Evolutionary conservation across 306 rosid species (phyloP).

Genomic region (Prunus padus): DNA sequence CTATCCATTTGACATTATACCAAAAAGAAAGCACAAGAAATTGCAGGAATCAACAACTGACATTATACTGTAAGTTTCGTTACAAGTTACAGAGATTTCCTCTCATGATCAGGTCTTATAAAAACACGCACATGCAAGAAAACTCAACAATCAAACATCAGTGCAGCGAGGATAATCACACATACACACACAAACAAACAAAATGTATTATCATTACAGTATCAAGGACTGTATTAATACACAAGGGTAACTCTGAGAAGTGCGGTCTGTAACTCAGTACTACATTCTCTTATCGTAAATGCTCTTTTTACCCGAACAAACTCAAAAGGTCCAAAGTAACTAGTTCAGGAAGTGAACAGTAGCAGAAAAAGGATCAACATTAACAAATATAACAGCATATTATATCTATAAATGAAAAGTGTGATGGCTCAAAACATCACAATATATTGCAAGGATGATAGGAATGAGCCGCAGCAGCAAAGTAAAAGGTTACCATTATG

Average conservation of each 20-base stretch:
- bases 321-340: background rate
- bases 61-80: no score
- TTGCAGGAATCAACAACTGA: background rate
- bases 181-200: background rate
- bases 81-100: no score
- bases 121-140: background rate
- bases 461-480: background rate
- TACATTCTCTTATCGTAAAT: background rate
- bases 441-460: slow-evolving; percentile 3
- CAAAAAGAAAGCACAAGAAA: background rate
- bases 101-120: background rate
- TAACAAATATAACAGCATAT: background rate
- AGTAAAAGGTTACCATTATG: slow-evolving; percentile 56
- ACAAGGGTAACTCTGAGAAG: background rate
- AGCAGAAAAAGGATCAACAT: background rate
- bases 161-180: background rate
- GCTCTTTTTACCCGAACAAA: background rate
- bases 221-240: background rate
- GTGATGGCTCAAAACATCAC: background rate
- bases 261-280: background rate
- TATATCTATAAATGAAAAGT: background rate
- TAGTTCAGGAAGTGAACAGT: background rate
- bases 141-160: slow-evolving; percentile 2
- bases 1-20: background rate
- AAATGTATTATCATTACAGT: background rate